Base-by-base conservation (phyloP, 768 basidiomycete species). In the Cubamyces sp. region DNA sequence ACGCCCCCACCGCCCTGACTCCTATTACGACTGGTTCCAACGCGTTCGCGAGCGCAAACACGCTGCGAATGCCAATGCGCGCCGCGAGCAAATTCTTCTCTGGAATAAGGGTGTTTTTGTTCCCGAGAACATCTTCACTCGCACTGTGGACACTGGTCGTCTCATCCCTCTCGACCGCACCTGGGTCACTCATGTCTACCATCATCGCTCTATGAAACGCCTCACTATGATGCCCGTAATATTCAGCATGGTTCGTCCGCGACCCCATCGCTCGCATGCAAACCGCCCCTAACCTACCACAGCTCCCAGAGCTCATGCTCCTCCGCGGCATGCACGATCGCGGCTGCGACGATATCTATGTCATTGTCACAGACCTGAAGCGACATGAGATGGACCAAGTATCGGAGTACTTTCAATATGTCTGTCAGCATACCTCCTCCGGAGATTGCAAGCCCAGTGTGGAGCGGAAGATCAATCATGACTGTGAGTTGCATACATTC, bases 261-360 rank as follows among this genome's bases (percentile, higher is more conserved):
- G 25, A 11, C 12, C 7, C 19, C 18, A 15, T 50, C 51, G 16
- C 19, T 26, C 34, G 39, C 15, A 25, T 11, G 37, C 59, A 21
- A 18, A 23, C 14, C 5, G 6, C 45, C 57, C 62, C 43, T 50
- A 41, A 45, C 18, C 19, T 40, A 39, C n/a, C 21, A 19, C 66
- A 91, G 90, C 78, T 91, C 43, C 89, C 89, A 30, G 90, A 91
- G 74, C 81, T 91, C 25, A 90, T 91, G 87, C 79, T 91, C 50
- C 75, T 91, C 51, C 81, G 90, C 16, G 90, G 88, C 53, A 91
- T 91, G 90, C 89, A 91, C 69, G 90, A 91, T 68, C 79, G 82
- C 40, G 87, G 87, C 37, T 90, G 90, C 75, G 89, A 91, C 73
- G 88, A 91, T 59, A 84, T 91, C 54, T 89, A 82, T 65, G 84